These are phyloP conservation scores for Rachicladosporium sp. DNA, from an alignment of 2,329 filamentous ascomycete species.

Conservation along the genomic window DNA sequence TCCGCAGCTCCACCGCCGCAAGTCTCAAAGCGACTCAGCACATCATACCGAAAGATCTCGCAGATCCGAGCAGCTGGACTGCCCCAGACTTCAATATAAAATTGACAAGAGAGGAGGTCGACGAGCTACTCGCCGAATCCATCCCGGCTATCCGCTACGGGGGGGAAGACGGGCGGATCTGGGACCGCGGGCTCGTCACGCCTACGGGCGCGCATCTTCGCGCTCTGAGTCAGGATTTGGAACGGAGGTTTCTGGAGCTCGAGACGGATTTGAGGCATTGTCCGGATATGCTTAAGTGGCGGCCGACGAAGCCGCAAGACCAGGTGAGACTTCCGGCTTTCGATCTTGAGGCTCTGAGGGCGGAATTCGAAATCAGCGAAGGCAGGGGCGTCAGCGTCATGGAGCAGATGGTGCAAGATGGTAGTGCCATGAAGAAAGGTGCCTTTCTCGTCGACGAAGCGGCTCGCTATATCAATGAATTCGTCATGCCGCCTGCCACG, in stretches of 20 bases:
- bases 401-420: conserved; percentile 28
- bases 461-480: conserved; percentile 26
- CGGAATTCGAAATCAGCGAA: conserved; percentile 16
- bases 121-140: conserved; percentile 43
- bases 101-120: conserved; percentile 29
- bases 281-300: conserved; percentile 18
- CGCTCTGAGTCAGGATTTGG: conserved; percentile 55
- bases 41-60: conserved; percentile 17
- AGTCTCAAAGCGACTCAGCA: conserved; percentile 19
- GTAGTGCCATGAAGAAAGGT: conserved; percentile 22
- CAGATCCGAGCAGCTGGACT: conserved; percentile 15
- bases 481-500: conserved; percentile 25
- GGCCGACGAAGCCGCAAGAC: conserved; percentile 19
- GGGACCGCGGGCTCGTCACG: conserved; percentile 55
- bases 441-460: conserved; percentile 26
- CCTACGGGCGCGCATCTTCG: conserved; percentile 67
- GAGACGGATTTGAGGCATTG: conserved; percentile 44
- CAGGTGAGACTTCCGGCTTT: conserved; percentile 19
- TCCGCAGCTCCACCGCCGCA: conserved; percentile 18
- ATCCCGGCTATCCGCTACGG: conserved; percentile 32
- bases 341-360: conserved; percentile 20
- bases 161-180: conserved; percentile 30
- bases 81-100: conserved; percentile 19
- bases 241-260: conserved; percentile 56
- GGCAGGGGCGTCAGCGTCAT: conserved; percentile 23